A percentile compares a stretch with the other conserved stretches of the same genome.
phyloP scores from a whole-genome alignment of 2,329 filamentous ascomycete species.

The Botrytis galanthina region DNA sequence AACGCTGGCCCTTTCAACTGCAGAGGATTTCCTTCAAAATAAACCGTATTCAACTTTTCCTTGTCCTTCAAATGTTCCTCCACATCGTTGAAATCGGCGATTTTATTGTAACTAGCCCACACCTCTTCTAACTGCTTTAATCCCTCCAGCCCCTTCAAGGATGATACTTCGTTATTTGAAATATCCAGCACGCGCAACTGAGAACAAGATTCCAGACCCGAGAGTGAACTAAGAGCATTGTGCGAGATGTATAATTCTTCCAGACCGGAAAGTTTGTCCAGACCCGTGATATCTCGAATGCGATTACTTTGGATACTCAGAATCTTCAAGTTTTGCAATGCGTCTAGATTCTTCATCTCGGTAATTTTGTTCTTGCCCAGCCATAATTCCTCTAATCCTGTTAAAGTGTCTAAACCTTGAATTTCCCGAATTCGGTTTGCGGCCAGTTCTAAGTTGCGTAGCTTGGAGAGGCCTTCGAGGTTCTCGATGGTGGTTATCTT shows the following conservation, averaged over 20 bases:
- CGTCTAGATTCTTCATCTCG: conserved; percentile 72
- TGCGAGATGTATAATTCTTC: conserved; percentile 96
- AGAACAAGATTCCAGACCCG: conserved; percentile 63
- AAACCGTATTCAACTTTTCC: conserved; percentile 79
- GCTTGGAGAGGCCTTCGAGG: conserved; percentile 68
- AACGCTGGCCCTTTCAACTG: conserved; percentile 76
- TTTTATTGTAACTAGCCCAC: conserved; percentile 88
- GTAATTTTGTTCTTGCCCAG: conserved; percentile 96
- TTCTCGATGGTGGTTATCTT: conserved; percentile 87
- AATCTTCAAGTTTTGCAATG: conserved; percentile 75
- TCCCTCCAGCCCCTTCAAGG: conserved; percentile 67
- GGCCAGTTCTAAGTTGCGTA: conserved; percentile 85
- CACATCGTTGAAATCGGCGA: conserved; percentile 78
- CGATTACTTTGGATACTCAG: conserved; percentile 96
- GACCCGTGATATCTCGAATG: conserved; percentile 72
- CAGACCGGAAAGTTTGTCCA: conserved; percentile 70
- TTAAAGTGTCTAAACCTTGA: conserved; percentile 74
- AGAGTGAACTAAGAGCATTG: conserved; percentile 78
- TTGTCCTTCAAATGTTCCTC: conserved; percentile 78
- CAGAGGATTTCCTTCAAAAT: conserved; percentile 92
- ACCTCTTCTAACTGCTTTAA: conserved; percentile 78
- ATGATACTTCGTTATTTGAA: conserved; percentile 79
- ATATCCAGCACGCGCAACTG: conserved; percentile 81
- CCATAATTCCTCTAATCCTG: conserved; percentile 85
- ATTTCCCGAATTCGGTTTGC: conserved; percentile 91